Evolutionary conservation across 768 basidiomycete species (phyloP), one percentile per base, ranked within the genome.

Genomic region (Mycena crocata): DNA sequence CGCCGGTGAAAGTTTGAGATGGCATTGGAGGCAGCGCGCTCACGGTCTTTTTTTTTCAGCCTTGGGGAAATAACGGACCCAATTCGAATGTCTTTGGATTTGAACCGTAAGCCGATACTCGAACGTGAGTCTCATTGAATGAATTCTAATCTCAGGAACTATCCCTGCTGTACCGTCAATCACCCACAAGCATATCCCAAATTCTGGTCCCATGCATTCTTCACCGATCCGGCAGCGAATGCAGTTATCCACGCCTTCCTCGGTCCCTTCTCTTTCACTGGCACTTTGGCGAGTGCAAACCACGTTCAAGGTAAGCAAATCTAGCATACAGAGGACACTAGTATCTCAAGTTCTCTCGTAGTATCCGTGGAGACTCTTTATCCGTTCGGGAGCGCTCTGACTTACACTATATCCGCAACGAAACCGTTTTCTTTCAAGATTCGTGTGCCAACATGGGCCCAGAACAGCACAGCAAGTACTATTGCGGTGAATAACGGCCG

Each of bases 151-250:
- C 17, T 35, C 28, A 82, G 81, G 21, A 83, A 82, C 57, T 82
- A 82, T 61, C 81, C 82, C 1, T 83, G 82, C 63, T 83, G 82
- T 61, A 82, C 82, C 2, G 82, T 82, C 61, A 82, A 82, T 64
- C 82, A 82, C 46, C 80, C 80, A 21, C 78, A 79, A 51, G 82
- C 71, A 1, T 82, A 77, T 49, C 82, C 82, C 2, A 82, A 81
- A 59, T 83, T 83, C 66, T 83, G 82, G 82, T 77, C 80, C 8
- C 77, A 83, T 54, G 73, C 78, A 13, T 82, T 83, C 70, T 76
- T 80, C 69, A 71, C 78, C 0, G 75, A 79, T 34, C 67, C 74
- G 12, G 68, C 76, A 26, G 72, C 69, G 17, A 64, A 75, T 13
- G 75, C 77, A 5, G 74, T 83, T 19, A 67, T 81, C 13, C 81